Base-by-base conservation (phyloP, 495 filamentous ascomycete genomes). In the Penicillium argentinense region DNA sequence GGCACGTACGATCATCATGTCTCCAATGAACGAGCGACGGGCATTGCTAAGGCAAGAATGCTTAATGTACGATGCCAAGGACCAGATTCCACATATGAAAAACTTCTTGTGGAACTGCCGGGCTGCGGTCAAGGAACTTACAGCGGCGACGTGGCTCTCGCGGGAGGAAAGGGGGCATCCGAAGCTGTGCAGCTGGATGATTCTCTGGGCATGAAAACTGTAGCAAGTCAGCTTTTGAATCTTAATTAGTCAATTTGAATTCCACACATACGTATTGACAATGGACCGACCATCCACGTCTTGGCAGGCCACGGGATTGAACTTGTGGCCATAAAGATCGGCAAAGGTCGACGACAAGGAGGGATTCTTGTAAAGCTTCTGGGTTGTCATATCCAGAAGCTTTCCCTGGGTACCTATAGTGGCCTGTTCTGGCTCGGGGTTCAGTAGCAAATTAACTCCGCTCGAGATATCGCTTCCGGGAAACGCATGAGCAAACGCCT, bases 1-100 rank as follows among this genome's bases (percentile, higher is more conserved):
- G 0, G 81, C 78, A 12, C 79, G 76, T 9, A 81, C 42, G 41
- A 83, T 64, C 58, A 76, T 71, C 64, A 85, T 70, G 53, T 84
- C 80, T 25, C 81, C 77, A 39, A 83, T 77, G 61, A 81, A 82
- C 19, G 69, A 47, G n/a, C 74, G 67, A 8, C 23, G 19, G 7
- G 59, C 57, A 49, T 78, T 82, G 13, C 57, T 45, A 33, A 69
- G 11, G 54, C 80, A 84, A n/a, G 66, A 68, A 47, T 84, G 80
- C 47, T 84, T 83, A 30, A 77, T 66, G 54, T 67, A 75, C 0
- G 79, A 76, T 9, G 79, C 77, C 21, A 64, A 47, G 5, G 66
- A 50, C 81, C 82, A 85, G 16, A 84, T 40, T 0, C 77, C 79
- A 39, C 67, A 67, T 9, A n/a, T n/a, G n/a, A n/a, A n/a, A n/a